Conservation (phyloP, 2,329 filamentous ascomycete genomes). For the Sporothrix globosa region DNA sequence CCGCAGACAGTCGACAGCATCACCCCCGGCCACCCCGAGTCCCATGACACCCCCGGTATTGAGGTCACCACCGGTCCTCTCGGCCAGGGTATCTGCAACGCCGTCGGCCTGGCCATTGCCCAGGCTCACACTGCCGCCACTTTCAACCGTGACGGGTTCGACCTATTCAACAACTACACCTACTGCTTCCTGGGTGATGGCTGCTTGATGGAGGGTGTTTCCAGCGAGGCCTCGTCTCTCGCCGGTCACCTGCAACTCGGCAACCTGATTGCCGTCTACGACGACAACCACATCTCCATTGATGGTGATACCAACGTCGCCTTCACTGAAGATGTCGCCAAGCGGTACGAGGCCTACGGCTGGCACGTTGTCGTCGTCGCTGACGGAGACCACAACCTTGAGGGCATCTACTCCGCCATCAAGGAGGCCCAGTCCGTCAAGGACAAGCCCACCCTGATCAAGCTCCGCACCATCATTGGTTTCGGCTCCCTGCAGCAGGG, state of each 20-base stretch:
- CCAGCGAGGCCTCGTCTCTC: slow-evolving; percentile 85
- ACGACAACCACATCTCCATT: slow-evolving; percentile 96
- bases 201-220: slow-evolving; percentile 98
- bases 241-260: slow-evolving; percentile 97
- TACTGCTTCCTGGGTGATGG: slow-evolving; percentile 97
- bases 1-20: slow-evolving; percentile 64
- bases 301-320: slow-evolving; percentile 95
- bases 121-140: slow-evolving; percentile 86
- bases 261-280: slow-evolving; percentile 95
- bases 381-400: slow-evolving; percentile 87
- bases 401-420: slow-evolving; percentile 85
- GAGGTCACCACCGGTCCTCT: slow-evolving; percentile 98
- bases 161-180: slow-evolving; percentile 94
- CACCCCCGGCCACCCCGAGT: slow-evolving; percentile 94
- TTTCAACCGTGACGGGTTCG: slow-evolving; percentile 97
- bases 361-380: slow-evolving; percentile 88
- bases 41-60: slow-evolving; percentile 93
- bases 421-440: slow-evolving; percentile 82
- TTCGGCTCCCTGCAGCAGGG: slow-evolving; percentile 92
- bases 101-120: slow-evolving; percentile 95
- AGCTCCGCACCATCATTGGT: slow-evolving; percentile 95
- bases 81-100: slow-evolving; percentile 95
- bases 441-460: slow-evolving; percentile 96
- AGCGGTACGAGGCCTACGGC: slow-evolving; percentile 95
- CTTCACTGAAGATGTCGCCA: slow-evolving; percentile 94